Percentiles rank a stretch among this genome's conserved stretches.
These are phyloP conservation scores for Cutaneotrichosporon sp. DNA, from an alignment of 1,284 basidiomycete species.

Conservation along the genomic window DNA sequence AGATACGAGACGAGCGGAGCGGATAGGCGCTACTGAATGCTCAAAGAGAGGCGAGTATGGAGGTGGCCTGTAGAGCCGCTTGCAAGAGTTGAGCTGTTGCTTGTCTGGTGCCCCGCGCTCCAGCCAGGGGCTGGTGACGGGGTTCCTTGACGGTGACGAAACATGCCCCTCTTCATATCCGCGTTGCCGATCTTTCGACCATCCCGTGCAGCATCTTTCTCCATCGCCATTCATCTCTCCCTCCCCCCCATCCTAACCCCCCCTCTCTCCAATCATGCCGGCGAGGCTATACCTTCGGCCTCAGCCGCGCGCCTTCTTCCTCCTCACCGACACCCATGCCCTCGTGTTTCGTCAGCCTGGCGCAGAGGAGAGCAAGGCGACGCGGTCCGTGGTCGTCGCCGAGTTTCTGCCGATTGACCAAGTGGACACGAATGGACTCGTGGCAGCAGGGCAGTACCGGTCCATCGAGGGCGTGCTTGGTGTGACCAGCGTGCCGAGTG, in stretches of 20 bases:
- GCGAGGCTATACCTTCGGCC: slow-evolving; percentile 49
- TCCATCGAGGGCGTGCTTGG: slow-evolving; percentile 80
- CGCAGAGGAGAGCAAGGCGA: slow-evolving; percentile 37
- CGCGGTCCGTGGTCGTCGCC: slow-evolving; percentile 60
- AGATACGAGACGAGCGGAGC: no score
- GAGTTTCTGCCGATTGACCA: slow-evolving; percentile 75
- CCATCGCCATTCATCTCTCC: background rate
- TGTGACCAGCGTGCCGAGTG: slow-evolving; percentile 55
- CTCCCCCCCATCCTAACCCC: background rate
- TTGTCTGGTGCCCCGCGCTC: background rate
- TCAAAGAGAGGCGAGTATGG: no score
- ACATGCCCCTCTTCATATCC: background rate
- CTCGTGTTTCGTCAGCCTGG: slow-evolving; percentile 52
- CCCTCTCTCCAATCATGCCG: slow-evolving; percentile 32
- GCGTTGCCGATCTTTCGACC: background rate
- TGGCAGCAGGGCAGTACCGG: slow-evolving; percentile 65
- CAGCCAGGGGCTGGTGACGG: background rate
- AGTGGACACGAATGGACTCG: slow-evolving; percentile 64
- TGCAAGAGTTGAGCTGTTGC: no score
- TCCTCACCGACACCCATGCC: slow-evolving; percentile 48
- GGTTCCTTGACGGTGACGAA: background rate
- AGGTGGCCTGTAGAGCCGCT: no score
- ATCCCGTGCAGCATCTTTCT: background rate
- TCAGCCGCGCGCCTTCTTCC: slow-evolving; percentile 49
- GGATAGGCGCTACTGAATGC: no score